These are phyloP conservation scores for Leccinellum albellum DNA, from an alignment of 768 basidiomycete genomes.

Conservation along the genomic window DNA sequence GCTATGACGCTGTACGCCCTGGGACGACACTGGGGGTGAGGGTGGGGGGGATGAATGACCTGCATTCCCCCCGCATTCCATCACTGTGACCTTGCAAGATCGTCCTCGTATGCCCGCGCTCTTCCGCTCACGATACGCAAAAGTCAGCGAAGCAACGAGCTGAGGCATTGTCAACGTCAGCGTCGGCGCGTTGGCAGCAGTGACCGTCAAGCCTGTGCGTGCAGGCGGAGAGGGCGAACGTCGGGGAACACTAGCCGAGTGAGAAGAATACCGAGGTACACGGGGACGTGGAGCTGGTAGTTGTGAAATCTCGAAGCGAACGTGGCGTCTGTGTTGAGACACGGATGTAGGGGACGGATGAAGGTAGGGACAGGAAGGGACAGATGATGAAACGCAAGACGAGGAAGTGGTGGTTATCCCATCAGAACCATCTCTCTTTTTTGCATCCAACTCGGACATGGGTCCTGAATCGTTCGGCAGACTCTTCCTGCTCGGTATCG, in stretches of 20 bases:
- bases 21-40: background rate
- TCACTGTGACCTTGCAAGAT: background rate
- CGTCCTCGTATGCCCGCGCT: slow-evolving; percentile 21
- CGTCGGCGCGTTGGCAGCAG: slow-evolving; percentile 5
- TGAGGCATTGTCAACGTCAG: slow-evolving; percentile 29
- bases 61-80: slow-evolving; percentile 8
- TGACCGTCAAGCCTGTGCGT: slow-evolving; percentile 7
- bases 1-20: background rate
- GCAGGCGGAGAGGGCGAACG: slow-evolving; percentile 25
- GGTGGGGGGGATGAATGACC: slow-evolving; percentile 9
- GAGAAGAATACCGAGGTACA: slow-evolving; percentile 1
- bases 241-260: slow-evolving; percentile 10
- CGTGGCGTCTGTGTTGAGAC: slow-evolving; percentile 15
- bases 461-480: background rate
- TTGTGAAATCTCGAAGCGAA: slow-evolving; percentile 21
- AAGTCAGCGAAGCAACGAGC: slow-evolving; percentile 29
- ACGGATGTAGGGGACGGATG: background rate
- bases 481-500: slow-evolving; percentile 9
- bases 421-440: background rate
- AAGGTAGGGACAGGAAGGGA: slow-evolving; percentile 1
- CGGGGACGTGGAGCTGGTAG: background rate
- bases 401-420: background rate
- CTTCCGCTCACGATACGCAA: slow-evolving; percentile 24
- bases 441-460: background rate
- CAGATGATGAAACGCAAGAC: background rate